phyloP scores from a whole-genome alignment of 306 rosid genomes.

The Acmispon strigosus region DNA sequence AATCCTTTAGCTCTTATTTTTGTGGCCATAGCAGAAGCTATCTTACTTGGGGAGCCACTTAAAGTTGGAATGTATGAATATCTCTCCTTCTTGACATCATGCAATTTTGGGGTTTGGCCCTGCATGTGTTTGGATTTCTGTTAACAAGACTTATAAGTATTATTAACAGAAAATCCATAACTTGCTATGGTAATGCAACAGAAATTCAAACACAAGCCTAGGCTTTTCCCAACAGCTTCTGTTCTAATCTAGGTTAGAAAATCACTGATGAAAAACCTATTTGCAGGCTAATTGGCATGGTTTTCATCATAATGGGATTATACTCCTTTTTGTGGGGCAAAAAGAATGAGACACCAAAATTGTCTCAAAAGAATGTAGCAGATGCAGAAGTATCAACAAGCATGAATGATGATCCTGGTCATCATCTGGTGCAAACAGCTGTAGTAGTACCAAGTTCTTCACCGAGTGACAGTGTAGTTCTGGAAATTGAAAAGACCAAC shows the following conservation, averaged over 20 bases:
- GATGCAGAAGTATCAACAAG: slow-evolving; percentile 2
- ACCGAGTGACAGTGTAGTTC: neutral
- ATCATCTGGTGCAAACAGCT: neutral
- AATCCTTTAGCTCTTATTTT: slow-evolving; percentile 58
- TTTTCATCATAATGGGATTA: slow-evolving; percentile 47
- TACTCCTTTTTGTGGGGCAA: slow-evolving; percentile 64
- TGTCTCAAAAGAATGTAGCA: neutral
- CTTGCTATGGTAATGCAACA: too few relatives aligned
- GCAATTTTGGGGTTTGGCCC: neutral
- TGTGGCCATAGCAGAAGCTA: slow-evolving; percentile 50
- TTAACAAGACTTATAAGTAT: too few relatives aligned
- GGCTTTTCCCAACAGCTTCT: neutral
- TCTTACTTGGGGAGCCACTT: slow-evolving; percentile 43
- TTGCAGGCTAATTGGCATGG: slow-evolving; percentile 56
- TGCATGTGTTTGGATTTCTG: too few relatives aligned
- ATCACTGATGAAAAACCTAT: neutral
- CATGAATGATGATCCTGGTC: too few relatives aligned
- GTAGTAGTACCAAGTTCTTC: slow-evolving; percentile 27
- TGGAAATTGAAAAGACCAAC: neutral
- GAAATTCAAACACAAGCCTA: too few relatives aligned
- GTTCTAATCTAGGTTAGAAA: neutral
- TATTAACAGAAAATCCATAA: too few relatives aligned
- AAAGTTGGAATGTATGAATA: slow-evolving; percentile 48
- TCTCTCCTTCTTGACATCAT: neutral
- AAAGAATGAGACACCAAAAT: slow-evolving; percentile 14